phyloP scores from a whole-genome alignment of 805 yeast species.

The Phaffomyces antillensis region DNA sequence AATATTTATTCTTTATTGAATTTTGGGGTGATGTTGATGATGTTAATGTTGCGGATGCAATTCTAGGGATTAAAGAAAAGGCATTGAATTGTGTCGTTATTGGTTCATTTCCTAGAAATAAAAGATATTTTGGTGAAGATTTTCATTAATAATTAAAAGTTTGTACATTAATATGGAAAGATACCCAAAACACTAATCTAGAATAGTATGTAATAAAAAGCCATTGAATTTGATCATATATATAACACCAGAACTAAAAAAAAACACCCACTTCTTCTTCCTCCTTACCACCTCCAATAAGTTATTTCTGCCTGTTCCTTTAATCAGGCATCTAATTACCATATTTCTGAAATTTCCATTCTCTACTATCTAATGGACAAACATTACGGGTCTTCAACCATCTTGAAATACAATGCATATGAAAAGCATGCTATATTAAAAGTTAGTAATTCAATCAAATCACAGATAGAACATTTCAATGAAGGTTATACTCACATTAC shows the following conservation, averaged over 20 bases:
- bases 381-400: conserved; percentile 95
- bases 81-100: conserved; percentile 49
- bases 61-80: conserved; percentile 34
- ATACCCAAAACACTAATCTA: too few relatives aligned
- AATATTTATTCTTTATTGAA: conserved; percentile 77
- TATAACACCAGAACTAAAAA: too few relatives aligned
- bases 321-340: too few relatives aligned
- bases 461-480: too few relatives aligned
- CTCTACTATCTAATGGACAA: conserved; percentile 93
- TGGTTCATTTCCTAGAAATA: conserved; percentile 49
- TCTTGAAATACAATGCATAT: conserved; percentile 89
- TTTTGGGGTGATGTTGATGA: conserved; percentile 38
- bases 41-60: conserved; percentile 26
- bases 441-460: not conserved
- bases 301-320: too few relatives aligned
- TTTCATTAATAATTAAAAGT: not conserved
- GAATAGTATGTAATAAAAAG: too few relatives aligned
- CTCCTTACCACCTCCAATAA: too few relatives aligned
- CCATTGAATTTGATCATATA: not conserved
- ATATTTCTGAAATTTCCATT: conserved; percentile 74
- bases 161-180: too few relatives aligned
- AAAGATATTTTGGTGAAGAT: conserved; percentile 26
- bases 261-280: too few relatives aligned
- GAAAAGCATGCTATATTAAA: conserved; percentile 71
- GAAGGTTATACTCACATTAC: conserved; percentile 38